phyloP scores from a whole-genome alignment of 176 grass and related monocot species.

The Secale cereale region DNA sequence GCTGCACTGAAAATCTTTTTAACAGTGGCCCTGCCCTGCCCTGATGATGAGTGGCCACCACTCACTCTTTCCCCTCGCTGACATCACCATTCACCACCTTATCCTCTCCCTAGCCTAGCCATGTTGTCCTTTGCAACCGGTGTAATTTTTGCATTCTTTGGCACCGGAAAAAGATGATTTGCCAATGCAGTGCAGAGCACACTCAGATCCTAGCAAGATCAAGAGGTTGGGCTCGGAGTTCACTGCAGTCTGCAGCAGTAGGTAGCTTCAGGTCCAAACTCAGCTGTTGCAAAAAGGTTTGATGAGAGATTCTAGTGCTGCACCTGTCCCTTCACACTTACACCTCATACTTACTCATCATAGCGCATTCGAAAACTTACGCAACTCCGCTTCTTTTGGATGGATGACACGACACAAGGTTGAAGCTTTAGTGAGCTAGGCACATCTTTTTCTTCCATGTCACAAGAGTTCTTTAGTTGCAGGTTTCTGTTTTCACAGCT shows the following conservation, averaged over 20 bases:
- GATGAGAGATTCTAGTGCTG: not conserved
- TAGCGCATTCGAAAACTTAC: not conserved
- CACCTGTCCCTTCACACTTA: not conserved
- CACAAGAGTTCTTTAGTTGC: not conserved
- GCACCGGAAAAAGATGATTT: not conserved
- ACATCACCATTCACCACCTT: slow-evolving; percentile 36
- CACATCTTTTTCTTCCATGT: slow-evolving; percentile 14
- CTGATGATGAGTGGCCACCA: slow-evolving; percentile 33
- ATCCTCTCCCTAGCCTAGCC: slow-evolving; percentile 33
- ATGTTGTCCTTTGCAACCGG: not conserved
- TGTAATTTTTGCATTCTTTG: not conserved
- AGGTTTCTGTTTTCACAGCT: too few relatives aligned
- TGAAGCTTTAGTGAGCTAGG: slow-evolving; percentile 12
- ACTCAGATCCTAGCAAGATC: slow-evolving; percentile 16
- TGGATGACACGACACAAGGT: slow-evolving; percentile 21
- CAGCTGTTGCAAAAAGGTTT: too few relatives aligned
- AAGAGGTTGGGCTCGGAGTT: slow-evolving; percentile 9
- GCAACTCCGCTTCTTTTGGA: slow-evolving; percentile 25
- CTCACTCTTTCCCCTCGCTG: slow-evolving; percentile 6
- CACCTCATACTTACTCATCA: slow-evolving; percentile 14
- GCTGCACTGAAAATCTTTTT: slow-evolving; percentile 21
- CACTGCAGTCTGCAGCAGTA: not conserved
- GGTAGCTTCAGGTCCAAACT: not conserved
- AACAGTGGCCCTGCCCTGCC: slow-evolving; percentile 14
- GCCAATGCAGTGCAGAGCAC: not conserved